Evolutionary conservation across 768 basidiomycete species (phyloP).

Genomic region (Artomyces pyxidatus): DNA sequence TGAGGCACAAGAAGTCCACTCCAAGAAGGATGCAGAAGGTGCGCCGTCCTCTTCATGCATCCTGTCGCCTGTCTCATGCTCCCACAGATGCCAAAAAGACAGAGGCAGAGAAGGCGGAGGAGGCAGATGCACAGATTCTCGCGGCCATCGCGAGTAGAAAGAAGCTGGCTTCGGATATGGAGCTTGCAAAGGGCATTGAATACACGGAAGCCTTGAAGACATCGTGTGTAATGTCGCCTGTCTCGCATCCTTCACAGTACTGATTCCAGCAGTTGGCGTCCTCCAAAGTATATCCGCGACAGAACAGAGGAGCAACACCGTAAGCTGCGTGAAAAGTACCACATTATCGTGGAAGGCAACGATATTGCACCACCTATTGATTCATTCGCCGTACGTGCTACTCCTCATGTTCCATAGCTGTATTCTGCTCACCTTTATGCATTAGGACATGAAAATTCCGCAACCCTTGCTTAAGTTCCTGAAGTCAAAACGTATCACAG

Average conservation of each 20-base stretch:
- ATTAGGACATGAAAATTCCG: constrained; percentile 98
- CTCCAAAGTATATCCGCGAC: constrained; percentile 77
- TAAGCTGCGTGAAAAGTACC: constrained; percentile 78
- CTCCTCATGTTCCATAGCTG: not conserved
- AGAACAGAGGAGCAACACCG: constrained; percentile 61
- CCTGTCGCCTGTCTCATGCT: not conserved
- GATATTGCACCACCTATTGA: constrained; percentile 91
- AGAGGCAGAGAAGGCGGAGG: constrained; percentile 75
- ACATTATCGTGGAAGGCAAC: constrained; percentile 93
- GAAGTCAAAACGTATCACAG: constrained; percentile 73
- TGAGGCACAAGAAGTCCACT: constrained; percentile 94
- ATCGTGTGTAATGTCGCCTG: constrained; percentile 43
- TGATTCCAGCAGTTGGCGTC: constrained; percentile 63
- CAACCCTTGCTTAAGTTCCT: constrained; percentile 75
- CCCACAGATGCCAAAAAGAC: constrained; percentile 79
- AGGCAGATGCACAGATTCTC: constrained; percentile 85
- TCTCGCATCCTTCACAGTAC: not conserved
- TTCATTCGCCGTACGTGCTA: constrained; percentile 60
- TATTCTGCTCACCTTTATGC: not conserved
- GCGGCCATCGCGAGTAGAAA: constrained; percentile 86
- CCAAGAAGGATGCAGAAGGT: constrained; percentile 77
- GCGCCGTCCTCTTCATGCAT: constrained; percentile 7
- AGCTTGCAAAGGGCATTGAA: constrained; percentile 86
- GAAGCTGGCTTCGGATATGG: constrained; percentile 88
- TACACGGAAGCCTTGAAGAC: constrained; percentile 84